phyloP scores from a whole-genome alignment of 768 basidiomycete genomes.

The Serendipita sp. region DNA sequence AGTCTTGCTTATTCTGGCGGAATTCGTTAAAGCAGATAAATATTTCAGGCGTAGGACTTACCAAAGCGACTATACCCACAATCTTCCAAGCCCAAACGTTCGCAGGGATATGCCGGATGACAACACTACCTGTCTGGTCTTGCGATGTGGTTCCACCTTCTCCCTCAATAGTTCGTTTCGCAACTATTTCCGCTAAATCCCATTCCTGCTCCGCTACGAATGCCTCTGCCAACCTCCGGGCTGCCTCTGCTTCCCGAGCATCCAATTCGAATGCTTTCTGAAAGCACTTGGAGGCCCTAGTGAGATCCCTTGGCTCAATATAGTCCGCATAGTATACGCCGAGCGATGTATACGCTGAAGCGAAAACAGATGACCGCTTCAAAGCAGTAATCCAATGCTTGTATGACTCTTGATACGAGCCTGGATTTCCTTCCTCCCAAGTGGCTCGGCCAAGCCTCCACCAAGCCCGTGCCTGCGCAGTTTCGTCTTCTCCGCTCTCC shows the following conservation, averaged over 20 bases:
- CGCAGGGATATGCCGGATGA: conserved; percentile 40
- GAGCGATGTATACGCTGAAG: conserved; percentile 85
- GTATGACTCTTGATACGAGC: conserved; percentile 49
- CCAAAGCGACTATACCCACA: conserved; percentile 78
- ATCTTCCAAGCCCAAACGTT: conserved; percentile 99
- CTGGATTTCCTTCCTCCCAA: conserved; percentile 49
- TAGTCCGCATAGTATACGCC: conserved; percentile 75
- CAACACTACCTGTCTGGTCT: conserved; percentile 29
- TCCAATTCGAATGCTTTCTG: conserved; percentile 98
- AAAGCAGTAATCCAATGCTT: conserved; percentile 64
- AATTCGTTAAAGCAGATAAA: neutral
- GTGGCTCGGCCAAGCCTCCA: conserved; percentile 72
- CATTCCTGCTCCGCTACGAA: conserved; percentile 91
- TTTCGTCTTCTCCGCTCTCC: conserved; percentile 30
- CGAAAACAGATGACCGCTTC: conserved; percentile 57
- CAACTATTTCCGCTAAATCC: conserved; percentile 92
- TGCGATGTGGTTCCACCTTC: conserved; percentile 60
- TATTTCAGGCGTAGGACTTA: conserved; percentile 23
- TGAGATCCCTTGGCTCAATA: conserved; percentile 56
- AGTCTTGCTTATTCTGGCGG: conserved; percentile 48
- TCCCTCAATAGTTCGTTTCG: conserved; percentile 79
- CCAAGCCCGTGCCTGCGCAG: conserved; percentile 60
- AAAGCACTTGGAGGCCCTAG: conserved; percentile 85
- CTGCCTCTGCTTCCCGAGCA: conserved; percentile 72
- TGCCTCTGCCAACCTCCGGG: conserved; percentile 64